Base-by-base conservation (phyloP, 306 rosid species). In the Vigna trinervia region DNA sequence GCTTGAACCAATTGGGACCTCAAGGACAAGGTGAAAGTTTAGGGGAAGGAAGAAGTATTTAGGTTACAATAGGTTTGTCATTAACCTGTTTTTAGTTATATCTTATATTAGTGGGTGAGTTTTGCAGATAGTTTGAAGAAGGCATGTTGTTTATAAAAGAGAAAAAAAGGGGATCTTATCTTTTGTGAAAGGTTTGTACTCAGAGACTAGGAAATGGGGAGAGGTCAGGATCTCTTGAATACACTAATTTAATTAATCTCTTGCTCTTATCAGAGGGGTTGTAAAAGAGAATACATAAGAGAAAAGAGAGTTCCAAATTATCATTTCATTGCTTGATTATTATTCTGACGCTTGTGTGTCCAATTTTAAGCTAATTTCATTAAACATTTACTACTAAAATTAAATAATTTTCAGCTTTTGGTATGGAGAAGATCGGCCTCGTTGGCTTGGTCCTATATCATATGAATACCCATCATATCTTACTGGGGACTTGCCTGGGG, bases 381-480 rank as follows among this genome's bases (percentile, higher is more conserved):
- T 38, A n/a, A 17, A 41, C 57, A 32, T 14, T 70, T 26, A 19
- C 53, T 53, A 6, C 6, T 36, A 36, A 6, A 6, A 5, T 36
- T 36, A 36, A 34, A 5, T 34, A 36, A 56, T 26, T 90, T 56
- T 67, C 91, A 90, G 98, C 85, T 57, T 56, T 69, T 94, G 98
- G 98, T 92, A 94, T 78, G 98, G 98, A 78, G 87, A 87, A 76
- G 90, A 72, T 54, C 88, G 98, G 45, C 97, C 97, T 56, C 91
- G 86, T 45, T 94, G 97, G 98, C 98, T 94, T 60, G 98, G 98
- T 82, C 97, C 98, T 54, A 85, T 94, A 73, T 90, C 92, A 23
- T 92, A 86, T 74, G 88, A 85, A 22, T 94, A 92, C 84, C 98
- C 98, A 13, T 80, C 85, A 34, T 76, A 92, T 89, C 96, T 94